A percentile compares a stretch with the other conserved stretches of the same genome.
These are phyloP conservation scores for Bruguiera parviflora DNA, from an alignment of 345 rosid species.

Conservation along the genomic window DNA sequence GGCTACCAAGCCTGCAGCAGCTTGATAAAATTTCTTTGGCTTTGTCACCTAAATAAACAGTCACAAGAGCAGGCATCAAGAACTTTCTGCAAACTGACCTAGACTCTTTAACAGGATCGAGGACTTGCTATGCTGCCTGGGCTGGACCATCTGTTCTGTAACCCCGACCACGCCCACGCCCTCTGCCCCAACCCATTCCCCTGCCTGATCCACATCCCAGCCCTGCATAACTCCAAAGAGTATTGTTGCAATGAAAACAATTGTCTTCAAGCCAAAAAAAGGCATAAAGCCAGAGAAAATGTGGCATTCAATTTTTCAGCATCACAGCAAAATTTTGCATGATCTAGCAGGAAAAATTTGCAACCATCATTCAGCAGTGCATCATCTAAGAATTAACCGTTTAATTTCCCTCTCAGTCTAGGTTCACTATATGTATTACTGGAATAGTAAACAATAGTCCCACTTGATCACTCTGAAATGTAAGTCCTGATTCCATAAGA, in stretches of 20 bases:
- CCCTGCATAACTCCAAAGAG: constrained; percentile 14
- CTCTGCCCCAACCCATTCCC: constrained; percentile 14
- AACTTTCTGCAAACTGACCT: constrained; percentile 9
- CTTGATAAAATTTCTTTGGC: not conserved
- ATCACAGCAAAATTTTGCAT: no score
- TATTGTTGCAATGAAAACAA: not conserved
- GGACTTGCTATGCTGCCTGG: constrained; percentile 13
- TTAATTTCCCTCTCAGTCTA: no score
- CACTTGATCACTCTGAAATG: no score
- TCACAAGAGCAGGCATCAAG: constrained; percentile 30
- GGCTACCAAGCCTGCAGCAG: constrained; percentile 13
- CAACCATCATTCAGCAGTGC: no score
- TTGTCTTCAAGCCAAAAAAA: no score
- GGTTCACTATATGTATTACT: no score
- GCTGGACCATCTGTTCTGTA: constrained; percentile 19
- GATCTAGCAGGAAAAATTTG: no score
- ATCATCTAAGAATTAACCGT: no score
- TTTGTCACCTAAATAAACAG: constrained; percentile 4
- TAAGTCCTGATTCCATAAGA: no score
- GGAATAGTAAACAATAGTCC: no score
- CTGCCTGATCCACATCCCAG: constrained; percentile 10
- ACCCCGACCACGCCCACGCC: constrained; percentile 18
- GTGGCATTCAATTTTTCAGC: no score
- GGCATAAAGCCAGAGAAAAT: no score
- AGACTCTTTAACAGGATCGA: constrained; percentile 2